Conservation (phyloP, 768 basidiomycete genomes). For the Boletus reticulatus region DNA sequence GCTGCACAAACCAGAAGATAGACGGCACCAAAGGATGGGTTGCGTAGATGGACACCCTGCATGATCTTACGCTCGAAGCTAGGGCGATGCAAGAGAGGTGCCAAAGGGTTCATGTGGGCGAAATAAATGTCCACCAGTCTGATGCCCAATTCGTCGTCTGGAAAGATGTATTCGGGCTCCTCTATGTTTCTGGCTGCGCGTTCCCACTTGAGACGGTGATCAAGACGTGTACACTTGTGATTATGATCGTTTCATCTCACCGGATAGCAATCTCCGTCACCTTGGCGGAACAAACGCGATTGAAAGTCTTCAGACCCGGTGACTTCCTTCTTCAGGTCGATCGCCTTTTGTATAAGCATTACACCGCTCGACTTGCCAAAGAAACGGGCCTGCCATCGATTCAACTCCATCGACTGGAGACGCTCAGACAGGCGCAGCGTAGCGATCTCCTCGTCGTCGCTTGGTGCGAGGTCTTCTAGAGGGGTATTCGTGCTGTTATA, state of each 20-base stretch:
- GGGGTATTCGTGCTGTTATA: slow-evolving; percentile 3
- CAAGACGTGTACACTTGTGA: not conserved
- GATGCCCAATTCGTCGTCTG: slow-evolving; percentile 47
- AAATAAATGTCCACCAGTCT: slow-evolving; percentile 68
- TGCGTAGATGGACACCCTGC: slow-evolving; percentile 47
- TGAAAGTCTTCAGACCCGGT: slow-evolving; percentile 35
- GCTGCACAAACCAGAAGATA: slow-evolving; percentile 73
- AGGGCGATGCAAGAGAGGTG: slow-evolving; percentile 72
- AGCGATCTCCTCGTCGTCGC: slow-evolving; percentile 28
- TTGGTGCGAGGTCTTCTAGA: slow-evolving; percentile 23
- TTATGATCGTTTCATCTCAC: slow-evolving; percentile 14
- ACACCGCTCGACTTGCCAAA: slow-evolving; percentile 43
- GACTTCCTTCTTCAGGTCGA: slow-evolving; percentile 58
- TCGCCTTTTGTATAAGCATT: slow-evolving; percentile 44
- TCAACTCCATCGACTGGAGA: slow-evolving; percentile 22
- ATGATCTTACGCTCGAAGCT: slow-evolving; percentile 55
- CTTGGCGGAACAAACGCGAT: not conserved
- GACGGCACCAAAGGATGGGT: slow-evolving; percentile 53
- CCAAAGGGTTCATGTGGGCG: slow-evolving; percentile 46
- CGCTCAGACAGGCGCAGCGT: slow-evolving; percentile 23
- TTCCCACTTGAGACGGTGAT: slow-evolving; percentile 25
- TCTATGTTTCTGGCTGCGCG: slow-evolving; percentile 15
- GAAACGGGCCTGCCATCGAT: slow-evolving; percentile 21
- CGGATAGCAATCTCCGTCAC: slow-evolving; percentile 11
- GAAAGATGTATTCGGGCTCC: slow-evolving; percentile 42